These are phyloP conservation scores for Pyronema domesticum DNA, from an alignment of 495 filamentous ascomycete genomes.

Conservation along the genomic window DNA sequence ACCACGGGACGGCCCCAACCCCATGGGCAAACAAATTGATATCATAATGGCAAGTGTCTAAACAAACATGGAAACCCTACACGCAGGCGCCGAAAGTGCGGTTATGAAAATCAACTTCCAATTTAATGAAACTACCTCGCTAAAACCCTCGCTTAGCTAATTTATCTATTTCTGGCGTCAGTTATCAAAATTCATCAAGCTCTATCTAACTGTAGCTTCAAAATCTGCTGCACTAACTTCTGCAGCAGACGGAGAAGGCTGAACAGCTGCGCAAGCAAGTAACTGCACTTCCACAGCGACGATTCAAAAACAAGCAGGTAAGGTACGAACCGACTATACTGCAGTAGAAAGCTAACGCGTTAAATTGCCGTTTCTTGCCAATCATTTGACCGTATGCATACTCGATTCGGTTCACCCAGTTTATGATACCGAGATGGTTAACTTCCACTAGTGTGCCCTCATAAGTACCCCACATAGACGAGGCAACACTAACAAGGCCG, in stretches of 20 bases:
- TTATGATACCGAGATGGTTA: slow-evolving; percentile 84
- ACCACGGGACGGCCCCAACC: too few relatives aligned
- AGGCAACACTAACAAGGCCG: slow-evolving; percentile 75
- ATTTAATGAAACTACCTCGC: too few relatives aligned
- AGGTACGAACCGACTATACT: slow-evolving; percentile 49
- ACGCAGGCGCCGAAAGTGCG: too few relatives aligned
- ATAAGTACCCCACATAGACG: slow-evolving; percentile 78
- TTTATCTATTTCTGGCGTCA: background rate
- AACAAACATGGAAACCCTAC: too few relatives aligned
- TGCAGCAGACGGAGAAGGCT: too few relatives aligned
- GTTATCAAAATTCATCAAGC: background rate
- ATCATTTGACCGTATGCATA: slow-evolving; percentile 51
- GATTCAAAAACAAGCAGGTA: slow-evolving; percentile 8
- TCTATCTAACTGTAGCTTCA: background rate
- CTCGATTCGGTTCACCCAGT: slow-evolving; percentile 76
- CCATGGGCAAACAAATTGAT: too few relatives aligned
- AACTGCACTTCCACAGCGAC: too few relatives aligned
- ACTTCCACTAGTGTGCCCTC: slow-evolving; percentile 78
- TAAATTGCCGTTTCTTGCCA: slow-evolving; percentile 64
- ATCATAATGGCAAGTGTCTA: too few relatives aligned
- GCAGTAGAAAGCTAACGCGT: slow-evolving; percentile 88
- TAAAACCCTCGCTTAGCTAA: background rate
- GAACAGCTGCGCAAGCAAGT: too few relatives aligned
- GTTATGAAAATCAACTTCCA: too few relatives aligned
- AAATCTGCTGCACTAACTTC: too few relatives aligned